Conservation (phyloP, 768 basidiomycete genomes). For the Psilocybe subaeruginosa region DNA sequence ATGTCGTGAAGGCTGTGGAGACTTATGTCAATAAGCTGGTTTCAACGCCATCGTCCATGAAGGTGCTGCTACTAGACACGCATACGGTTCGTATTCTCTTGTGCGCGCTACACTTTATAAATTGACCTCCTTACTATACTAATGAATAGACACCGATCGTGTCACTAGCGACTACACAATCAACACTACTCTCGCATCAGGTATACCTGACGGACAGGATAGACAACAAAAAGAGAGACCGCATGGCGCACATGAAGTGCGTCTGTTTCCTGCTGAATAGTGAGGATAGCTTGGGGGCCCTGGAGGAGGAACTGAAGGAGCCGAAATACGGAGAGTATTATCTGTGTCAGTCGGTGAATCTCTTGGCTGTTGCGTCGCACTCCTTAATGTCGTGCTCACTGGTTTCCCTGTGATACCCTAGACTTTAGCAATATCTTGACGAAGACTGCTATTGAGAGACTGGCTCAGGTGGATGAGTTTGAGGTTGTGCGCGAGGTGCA, state of each 20-base stretch:
- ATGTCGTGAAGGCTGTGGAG: constrained; percentile 93
- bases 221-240: constrained; percentile 89
- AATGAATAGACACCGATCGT: constrained; percentile 87
- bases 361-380: constrained; percentile 28
- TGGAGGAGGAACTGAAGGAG: constrained; percentile 83
- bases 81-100: constrained; percentile 72
- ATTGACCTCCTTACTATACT: background rate
- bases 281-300: constrained; percentile 79
- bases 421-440: constrained; percentile 95
- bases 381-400: constrained; percentile 12
- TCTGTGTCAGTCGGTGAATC: constrained; percentile 93
- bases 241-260: constrained; percentile 97
- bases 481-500: constrained; percentile 98
- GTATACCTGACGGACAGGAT: constrained; percentile 98
- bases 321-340: constrained; percentile 99
- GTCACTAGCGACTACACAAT: constrained; percentile 93
- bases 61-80: constrained; percentile 90
- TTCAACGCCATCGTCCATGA: constrained; percentile 86
- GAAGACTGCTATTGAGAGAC: constrained; percentile 87
- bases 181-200: constrained; percentile 90
- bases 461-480: constrained; percentile 94
- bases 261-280: constrained; percentile 89
- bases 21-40: constrained; percentile 91
- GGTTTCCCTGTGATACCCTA: constrained; percentile 30
- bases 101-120: background rate